Percentiles rank a stretch among this genome's conserved stretches.
Evolutionary conservation across 2,329 filamentous ascomycete species (phyloP).

Genomic region (Myriosclerotinia curreyana): DNA sequence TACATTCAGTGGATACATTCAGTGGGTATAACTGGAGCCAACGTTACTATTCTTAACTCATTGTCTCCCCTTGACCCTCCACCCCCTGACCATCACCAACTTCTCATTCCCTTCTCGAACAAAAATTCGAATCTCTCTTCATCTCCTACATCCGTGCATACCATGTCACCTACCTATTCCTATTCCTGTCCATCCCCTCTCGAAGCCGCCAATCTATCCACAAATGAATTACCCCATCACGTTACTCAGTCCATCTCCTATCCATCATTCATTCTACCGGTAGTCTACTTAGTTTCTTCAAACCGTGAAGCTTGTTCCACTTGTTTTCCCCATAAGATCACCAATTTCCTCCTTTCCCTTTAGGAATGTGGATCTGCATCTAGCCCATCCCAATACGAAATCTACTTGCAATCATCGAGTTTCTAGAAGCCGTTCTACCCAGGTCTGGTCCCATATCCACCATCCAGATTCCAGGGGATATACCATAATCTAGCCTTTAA

Average conservation of each 20-base stretch:
- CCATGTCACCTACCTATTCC: not conserved
- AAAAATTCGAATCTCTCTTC: too few relatives aligned
- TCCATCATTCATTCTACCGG: too few relatives aligned
- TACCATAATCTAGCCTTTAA: not conserved
- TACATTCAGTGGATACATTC: too few relatives aligned
- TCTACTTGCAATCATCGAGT: not conserved
- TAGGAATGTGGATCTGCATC: not conserved
- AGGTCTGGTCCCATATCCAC: not conserved
- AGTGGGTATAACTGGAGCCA: too few relatives aligned
- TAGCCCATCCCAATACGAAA: not conserved
- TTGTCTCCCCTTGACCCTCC: too few relatives aligned
- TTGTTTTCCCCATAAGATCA: not conserved
- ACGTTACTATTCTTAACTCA: slow-evolving; percentile 10
- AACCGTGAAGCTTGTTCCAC: too few relatives aligned
- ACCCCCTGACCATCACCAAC: too few relatives aligned
- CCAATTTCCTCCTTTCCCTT: not conserved
- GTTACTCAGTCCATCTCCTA: not conserved
- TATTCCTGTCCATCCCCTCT: not conserved
- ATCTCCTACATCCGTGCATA: not conserved
- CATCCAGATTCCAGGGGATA: not conserved
- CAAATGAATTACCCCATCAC: slow-evolving; percentile 1
- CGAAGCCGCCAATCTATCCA: not conserved
- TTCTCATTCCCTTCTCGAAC: slow-evolving; percentile 8
- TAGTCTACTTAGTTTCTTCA: too few relatives aligned
- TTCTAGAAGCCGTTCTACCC: not conserved